Conservation (phyloP, 176 grass and related monocot genomes). For the Oryza glumipatula region DNA sequence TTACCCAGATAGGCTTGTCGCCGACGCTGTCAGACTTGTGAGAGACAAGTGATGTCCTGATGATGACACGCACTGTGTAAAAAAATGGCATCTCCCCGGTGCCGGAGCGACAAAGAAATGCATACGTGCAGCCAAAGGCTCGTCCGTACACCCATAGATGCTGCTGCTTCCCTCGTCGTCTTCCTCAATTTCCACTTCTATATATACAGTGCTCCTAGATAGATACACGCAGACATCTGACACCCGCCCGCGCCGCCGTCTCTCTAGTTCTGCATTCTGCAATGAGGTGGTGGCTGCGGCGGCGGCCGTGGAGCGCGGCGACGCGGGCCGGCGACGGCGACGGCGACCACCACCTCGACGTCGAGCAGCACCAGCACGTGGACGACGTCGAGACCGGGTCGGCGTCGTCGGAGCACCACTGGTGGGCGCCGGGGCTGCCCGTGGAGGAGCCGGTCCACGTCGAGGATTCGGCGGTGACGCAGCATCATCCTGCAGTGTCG, state of each 20-base stretch:
- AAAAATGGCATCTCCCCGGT: background rate
- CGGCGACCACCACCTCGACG: conserved; percentile 15
- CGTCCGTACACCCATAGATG: background rate
- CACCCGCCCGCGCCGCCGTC: too few relatives aligned
- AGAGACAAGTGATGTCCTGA: background rate
- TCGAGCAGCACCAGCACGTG: background rate
- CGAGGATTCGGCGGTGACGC: background rate
- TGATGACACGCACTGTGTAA: background rate
- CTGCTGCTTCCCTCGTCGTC: background rate
- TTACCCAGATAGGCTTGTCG: background rate
- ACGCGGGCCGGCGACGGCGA: background rate
- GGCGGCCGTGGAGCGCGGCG: background rate
- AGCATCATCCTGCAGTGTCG: background rate
- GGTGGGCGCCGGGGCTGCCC: background rate
- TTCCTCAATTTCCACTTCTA: too few relatives aligned
- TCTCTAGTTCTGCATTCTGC: too few relatives aligned
- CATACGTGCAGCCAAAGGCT: conserved; percentile 33
- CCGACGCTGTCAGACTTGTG: background rate
- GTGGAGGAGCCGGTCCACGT: conserved; percentile 36
- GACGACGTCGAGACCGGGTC: background rate
- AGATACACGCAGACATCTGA: too few relatives aligned
- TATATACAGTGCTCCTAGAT: too few relatives aligned
- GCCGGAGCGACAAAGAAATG: conserved; percentile 27
- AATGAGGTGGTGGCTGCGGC: background rate
- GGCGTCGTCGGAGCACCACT: conserved; percentile 28